These are phyloP conservation scores for Hymenoscyphus fraxineus DNA, from an alignment of 2,329 filamentous ascomycete genomes.

Conservation along the genomic window DNA sequence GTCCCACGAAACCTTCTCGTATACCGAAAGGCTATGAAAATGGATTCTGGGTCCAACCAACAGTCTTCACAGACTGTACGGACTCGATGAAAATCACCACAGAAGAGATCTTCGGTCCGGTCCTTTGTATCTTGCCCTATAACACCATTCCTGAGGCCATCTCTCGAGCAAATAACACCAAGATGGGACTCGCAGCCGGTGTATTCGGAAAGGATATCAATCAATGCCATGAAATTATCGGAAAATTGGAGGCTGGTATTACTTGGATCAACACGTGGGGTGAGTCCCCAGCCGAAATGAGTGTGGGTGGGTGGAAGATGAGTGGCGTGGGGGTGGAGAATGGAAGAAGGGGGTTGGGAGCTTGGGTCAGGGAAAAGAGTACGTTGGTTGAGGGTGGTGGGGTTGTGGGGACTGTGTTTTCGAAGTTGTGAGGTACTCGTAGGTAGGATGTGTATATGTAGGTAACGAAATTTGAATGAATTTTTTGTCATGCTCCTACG, in stretches of 20 bases:
- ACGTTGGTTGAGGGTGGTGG: slow-evolving; percentile 77
- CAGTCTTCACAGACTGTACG: slow-evolving; percentile 80
- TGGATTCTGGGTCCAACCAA: slow-evolving; percentile 83
- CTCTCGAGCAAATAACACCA: slow-evolving; percentile 69
- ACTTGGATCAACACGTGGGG: slow-evolving; percentile 95
- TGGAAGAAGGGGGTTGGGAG: slow-evolving; percentile 71
- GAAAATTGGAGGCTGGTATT: slow-evolving; percentile 74
- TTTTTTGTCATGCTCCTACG: background rate
- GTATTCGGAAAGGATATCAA: slow-evolving; percentile 77
- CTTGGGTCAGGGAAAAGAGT: slow-evolving; percentile 84
- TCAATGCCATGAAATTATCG: slow-evolving; percentile 66
- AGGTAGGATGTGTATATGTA: background rate
- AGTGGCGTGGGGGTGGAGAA: slow-evolving; percentile 88
- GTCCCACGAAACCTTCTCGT: slow-evolving; percentile 50
- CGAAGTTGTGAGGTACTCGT: slow-evolving; percentile 47
- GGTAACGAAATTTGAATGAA: background rate
- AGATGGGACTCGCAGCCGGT: slow-evolving; percentile 76
- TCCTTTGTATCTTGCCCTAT: slow-evolving; percentile 78
- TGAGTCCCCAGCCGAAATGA: slow-evolving; percentile 89
- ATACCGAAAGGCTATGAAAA: slow-evolving; percentile 39
- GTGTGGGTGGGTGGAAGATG: slow-evolving; percentile 87
- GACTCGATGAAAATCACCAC: slow-evolving; percentile 75
- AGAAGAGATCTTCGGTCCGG: slow-evolving; percentile 87
- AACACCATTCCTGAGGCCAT: slow-evolving; percentile 66
- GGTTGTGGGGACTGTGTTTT: slow-evolving; percentile 67